These are phyloP conservation scores for Waitea zeae DNA, from an alignment of 1,284 basidiomycete genomes.

Conservation along the genomic window DNA sequence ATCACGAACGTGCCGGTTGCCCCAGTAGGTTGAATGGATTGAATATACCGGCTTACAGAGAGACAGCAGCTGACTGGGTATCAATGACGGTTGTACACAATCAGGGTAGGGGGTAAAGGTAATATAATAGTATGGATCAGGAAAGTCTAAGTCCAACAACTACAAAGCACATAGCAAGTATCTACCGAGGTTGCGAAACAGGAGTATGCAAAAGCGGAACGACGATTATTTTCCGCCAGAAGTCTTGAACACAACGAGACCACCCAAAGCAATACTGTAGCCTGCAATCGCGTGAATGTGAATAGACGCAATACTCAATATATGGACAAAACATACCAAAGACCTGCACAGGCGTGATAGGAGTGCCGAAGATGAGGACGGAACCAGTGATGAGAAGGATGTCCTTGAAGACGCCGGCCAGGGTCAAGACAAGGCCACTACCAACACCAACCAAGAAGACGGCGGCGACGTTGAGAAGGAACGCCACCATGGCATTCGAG, in stretches of 20 bases:
- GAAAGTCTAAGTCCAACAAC: too few species aligned
- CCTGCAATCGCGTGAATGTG: slow-evolving; percentile 18
- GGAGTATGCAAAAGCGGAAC: too few species aligned
- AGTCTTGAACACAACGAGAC: slow-evolving; percentile 69
- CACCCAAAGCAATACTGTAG: slow-evolving; percentile 69
- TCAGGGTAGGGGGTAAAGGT: too few species aligned
- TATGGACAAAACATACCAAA: slow-evolving; percentile 36
- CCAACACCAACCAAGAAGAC: slow-evolving; percentile 89
- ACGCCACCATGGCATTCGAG: slow-evolving; percentile 79
- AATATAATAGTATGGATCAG: too few species aligned
- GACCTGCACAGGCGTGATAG: slow-evolving; percentile 73
- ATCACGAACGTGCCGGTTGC: too few species aligned
- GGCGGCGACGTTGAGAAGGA: slow-evolving; percentile 83
- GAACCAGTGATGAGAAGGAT: slow-evolving; percentile 87
- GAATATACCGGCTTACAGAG: too few species aligned
- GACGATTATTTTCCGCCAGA: slow-evolving; percentile 57
- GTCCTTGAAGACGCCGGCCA: slow-evolving; percentile 95
- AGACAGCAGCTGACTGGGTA: too few species aligned
- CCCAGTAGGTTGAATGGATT: too few species aligned
- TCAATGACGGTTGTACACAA: too few species aligned
- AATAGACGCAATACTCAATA: slow-evolving; percentile 3
- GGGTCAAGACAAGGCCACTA: slow-evolving; percentile 77
- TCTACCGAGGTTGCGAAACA: too few species aligned
- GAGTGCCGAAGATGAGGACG: slow-evolving; percentile 68
- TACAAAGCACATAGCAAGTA: too few species aligned